Base-by-base conservation (phyloP, 352 stramenopile species). In the Phytophthora sansomeana region DNA sequence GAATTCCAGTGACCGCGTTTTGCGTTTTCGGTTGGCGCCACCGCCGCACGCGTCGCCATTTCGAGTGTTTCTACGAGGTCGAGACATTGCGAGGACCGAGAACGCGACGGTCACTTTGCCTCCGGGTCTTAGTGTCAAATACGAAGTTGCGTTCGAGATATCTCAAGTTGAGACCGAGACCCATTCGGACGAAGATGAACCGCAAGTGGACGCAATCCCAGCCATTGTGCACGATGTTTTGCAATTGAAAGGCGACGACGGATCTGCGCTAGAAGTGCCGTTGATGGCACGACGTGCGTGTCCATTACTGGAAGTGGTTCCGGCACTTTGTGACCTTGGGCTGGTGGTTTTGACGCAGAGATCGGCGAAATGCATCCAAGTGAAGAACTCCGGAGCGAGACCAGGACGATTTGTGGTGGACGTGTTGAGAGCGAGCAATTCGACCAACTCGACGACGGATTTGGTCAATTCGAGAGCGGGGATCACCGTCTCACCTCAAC, bases 31-130 rank as follows among this genome's bases (percentile, higher is more conserved):
- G 6, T 50, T 93, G 33, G 47, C 67, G 21, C 85, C 85, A 5
- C 81, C 84, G 11, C 65, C 73, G 0, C 70, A 67, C 0, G 82
- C 79, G 13, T 91, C 83, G 17, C 63, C 77, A 0, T 95, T 95
- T 53, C 60, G 67, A 28, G 73, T 95, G 26, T 44, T 92, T 3
- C 50, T 79, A 4, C 74, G 84, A 51, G 60, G 72, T 52, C 74
- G 81, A 11, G 81, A 94, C 67, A 71, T 96, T 16, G 85, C 77
- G n/a, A 59, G 73, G 33, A 87, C 81, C 1, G 73, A 67, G 19
- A 95, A 95, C 52, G 75, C 83, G 26, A 96, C 82, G 0, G 64
- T 90, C 10, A 74, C 80, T 50, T 69, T 95, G 16, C 79, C 88
- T 0, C 56, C 88, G 2, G 88, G 87, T 8, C 72, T 96, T 2